Percentiles rank a stretch among this genome's conserved stretches.
Evolutionary conservation across 441 rosid species (phyloP).

Genomic region (Flueggea neowawraea): DNA sequence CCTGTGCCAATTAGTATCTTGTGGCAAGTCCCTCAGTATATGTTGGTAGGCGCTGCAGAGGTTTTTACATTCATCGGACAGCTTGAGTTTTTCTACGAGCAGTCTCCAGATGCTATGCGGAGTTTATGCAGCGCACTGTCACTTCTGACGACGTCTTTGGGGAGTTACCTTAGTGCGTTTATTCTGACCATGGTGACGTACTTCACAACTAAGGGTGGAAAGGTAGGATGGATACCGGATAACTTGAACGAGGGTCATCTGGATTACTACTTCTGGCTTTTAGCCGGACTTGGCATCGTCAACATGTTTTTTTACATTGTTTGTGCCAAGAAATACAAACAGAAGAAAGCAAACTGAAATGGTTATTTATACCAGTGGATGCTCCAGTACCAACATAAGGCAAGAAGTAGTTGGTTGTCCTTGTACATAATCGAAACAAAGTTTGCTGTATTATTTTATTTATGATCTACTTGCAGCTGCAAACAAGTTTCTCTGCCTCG

Average conservation of each 20-base stretch:
- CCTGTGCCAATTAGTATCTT: conserved; percentile 67
- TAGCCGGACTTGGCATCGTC: conserved; percentile 62
- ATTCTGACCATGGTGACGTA: conserved; percentile 71
- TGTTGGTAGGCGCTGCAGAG: conserved; percentile 75
- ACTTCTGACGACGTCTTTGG: conserved; percentile 66
- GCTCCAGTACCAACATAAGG: neutral
- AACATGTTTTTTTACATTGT: conserved; percentile 59
- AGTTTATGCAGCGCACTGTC: conserved; percentile 76
- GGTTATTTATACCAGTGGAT: neutral
- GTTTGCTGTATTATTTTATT: too few species aligned
- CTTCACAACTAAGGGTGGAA: conserved; percentile 55
- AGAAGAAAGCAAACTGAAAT: conserved; percentile 37
- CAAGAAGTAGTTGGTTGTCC: too few species aligned
- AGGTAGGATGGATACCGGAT: conserved; percentile 75
- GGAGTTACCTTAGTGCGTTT: conserved; percentile 75
- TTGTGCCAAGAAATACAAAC: conserved; percentile 63
- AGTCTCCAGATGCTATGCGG: conserved; percentile 90
- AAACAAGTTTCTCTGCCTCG: too few species aligned
- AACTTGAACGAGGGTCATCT: conserved; percentile 85
- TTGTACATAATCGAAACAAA: too few species aligned
- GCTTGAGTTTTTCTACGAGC: conserved; percentile 84
- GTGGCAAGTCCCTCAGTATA: conserved; percentile 85
- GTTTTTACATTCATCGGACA: conserved; percentile 71
- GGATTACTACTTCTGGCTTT: conserved; percentile 90
- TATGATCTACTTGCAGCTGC: too few species aligned